Percentiles rank a stretch among this genome's conserved stretches.
Conservation (phyloP, 2,329 filamentous ascomycete genomes). For the Colletotrichum sansevieriae region DNA sequence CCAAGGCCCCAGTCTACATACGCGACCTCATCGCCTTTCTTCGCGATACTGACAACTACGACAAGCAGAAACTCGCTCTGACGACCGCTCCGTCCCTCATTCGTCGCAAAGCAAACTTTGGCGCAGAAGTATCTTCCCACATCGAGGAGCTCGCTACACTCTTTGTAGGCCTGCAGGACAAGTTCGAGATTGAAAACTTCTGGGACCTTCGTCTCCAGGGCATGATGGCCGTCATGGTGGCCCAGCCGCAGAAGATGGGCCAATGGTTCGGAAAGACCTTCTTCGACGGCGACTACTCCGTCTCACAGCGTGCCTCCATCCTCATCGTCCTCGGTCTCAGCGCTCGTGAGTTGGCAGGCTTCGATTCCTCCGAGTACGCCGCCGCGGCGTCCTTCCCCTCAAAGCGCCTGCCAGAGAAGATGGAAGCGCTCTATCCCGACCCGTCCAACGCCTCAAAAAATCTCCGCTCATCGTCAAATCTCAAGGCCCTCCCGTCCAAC, state of each 20-base stretch:
- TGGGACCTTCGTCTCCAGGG: conserved; percentile 80
- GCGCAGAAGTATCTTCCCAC: conserved; percentile 88
- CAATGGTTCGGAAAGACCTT: conserved; percentile 88
- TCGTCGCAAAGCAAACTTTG: conserved; percentile 88
- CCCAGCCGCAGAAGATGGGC: conserved; percentile 81
- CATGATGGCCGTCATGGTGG: conserved; percentile 84
- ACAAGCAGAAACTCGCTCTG: conserved; percentile 85
- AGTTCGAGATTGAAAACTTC: conserved; percentile 85
- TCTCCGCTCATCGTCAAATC: conserved; percentile 48
- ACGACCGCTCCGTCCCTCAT: conserved; percentile 84
- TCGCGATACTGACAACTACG: conserved; percentile 84
- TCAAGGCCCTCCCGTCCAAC: conserved; percentile 67
- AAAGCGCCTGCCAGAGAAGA: conserved; percentile 79
- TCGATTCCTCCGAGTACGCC: conserved; percentile 69
- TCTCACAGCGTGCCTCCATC: conserved; percentile 85
- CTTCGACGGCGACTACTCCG: conserved; percentile 92
- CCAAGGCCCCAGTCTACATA: conserved; percentile 89
- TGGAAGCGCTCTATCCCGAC: conserved; percentile 78
- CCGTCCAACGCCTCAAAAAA: conserved; percentile 43
- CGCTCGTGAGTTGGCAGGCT: conserved; percentile 86
- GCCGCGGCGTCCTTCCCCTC: conserved; percentile 77
- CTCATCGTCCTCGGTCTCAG: conserved; percentile 86
- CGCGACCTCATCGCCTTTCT: conserved; percentile 85
- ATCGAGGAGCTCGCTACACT: conserved; percentile 82
- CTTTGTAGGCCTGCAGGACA: conserved; percentile 85